A percentile compares a stretch with the other conserved stretches of the same genome.
Conservation (phyloP, 2,329 filamentous ascomycete species). For the Camillea tinctor region DNA sequence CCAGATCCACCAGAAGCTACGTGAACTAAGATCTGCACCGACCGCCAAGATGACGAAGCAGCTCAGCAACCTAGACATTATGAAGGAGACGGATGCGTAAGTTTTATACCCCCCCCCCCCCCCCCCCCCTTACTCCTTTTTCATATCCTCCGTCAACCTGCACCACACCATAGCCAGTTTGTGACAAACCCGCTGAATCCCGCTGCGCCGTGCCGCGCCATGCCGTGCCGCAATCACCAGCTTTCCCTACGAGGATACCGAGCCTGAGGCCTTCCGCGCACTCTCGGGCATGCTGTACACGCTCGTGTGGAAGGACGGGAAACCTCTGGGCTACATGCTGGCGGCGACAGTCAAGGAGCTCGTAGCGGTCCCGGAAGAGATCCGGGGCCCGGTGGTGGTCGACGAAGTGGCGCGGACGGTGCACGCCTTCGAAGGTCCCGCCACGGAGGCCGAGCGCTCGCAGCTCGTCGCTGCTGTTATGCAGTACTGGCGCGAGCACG, state of each 20-base stretch:
- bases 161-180: no score
- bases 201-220: no score
- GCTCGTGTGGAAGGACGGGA: conserved; percentile 58
- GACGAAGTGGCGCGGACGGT: conserved; percentile 61
- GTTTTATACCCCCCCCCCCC: conserved; percentile 16
- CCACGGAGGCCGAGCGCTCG: conserved; percentile 63
- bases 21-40: neutral
- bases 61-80: conserved; percentile 49
- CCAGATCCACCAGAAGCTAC: neutral
- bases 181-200: neutral
- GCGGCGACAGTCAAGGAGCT: conserved; percentile 50
- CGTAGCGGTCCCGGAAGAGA: conserved; percentile 42
- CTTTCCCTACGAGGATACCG: conserved; percentile 71
- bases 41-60: conserved; percentile 29
- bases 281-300: conserved; percentile 65
- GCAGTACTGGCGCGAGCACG: conserved; percentile 65
- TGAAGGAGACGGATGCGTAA: conserved; percentile 55
- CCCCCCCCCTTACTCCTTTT: neutral
- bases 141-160: neutral
- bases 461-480: conserved; percentile 55
- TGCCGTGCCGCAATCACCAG: conserved; percentile 40
- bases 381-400: conserved; percentile 61
- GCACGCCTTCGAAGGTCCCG: conserved; percentile 54
- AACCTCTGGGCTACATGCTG: conserved; percentile 57
- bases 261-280: conserved; percentile 54